Percentiles rank a stretch among this genome's conserved stretches.
Evolutionary conservation across 2,329 filamentous ascomycete genomes (phyloP).

Genomic region (Leptographium wingfieldii): DNA sequence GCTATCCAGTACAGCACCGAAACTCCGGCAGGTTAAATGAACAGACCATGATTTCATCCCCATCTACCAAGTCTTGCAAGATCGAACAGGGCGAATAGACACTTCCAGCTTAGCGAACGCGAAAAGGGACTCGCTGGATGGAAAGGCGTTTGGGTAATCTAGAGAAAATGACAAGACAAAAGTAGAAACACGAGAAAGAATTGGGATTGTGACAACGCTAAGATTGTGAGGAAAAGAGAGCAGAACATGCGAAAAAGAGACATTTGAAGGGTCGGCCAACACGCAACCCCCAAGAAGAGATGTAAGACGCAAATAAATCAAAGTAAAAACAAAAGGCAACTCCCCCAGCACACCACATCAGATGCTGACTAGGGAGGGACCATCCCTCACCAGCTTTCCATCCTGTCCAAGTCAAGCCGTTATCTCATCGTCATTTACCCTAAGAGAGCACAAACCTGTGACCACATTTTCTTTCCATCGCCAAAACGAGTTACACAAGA

Average conservation of each 20-base stretch:
- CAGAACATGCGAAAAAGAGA: not conserved
- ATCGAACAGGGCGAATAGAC: not conserved
- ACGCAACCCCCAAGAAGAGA: not conserved
- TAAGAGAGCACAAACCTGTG: not conserved
- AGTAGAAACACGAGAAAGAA: not conserved
- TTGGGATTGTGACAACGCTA: not conserved
- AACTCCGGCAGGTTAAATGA: not conserved
- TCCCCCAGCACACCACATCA: not conserved
- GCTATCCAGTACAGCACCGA: not conserved
- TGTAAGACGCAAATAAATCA: not conserved
- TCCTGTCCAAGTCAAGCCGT: not conserved
- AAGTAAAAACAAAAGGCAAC: not conserved
- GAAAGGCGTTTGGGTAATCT: not conserved
- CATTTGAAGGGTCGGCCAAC: too few species aligned
- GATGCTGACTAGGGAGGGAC: not conserved
- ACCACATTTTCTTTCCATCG: not conserved
- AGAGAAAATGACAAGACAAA: not conserved
- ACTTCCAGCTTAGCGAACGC: not conserved
- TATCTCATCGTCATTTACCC: slow-evolving; percentile 1
- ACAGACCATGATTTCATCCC: not conserved
- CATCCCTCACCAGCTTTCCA: not conserved
- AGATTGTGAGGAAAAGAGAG: not conserved
- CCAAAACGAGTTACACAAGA: slow-evolving; percentile 1
- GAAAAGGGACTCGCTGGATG: not conserved
- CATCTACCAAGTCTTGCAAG: not conserved